Percentiles rank a stretch among this genome's conserved stretches.
Evolutionary conservation across 306 rosid genomes (phyloP).

Genomic region (Gynostemma pentaphyllum): DNA sequence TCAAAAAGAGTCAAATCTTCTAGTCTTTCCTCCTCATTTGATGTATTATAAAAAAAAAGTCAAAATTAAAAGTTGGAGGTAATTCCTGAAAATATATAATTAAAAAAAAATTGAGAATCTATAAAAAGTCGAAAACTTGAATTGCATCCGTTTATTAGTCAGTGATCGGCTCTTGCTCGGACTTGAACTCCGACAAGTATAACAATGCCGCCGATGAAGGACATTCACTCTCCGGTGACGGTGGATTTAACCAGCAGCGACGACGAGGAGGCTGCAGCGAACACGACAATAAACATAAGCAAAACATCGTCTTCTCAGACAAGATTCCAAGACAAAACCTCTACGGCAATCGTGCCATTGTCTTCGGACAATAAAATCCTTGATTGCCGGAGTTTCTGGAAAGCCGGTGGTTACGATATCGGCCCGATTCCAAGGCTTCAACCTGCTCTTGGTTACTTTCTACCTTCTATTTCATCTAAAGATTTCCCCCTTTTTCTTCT

Average conservation of each 20-base stretch:
- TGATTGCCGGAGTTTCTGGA: conserved; percentile 61
- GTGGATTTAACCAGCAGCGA: conserved; percentile 27
- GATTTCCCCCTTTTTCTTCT: neutral
- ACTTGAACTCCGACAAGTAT: neutral
- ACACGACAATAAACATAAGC: neutral
- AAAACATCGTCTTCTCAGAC: neutral
- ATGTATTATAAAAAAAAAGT: too few species aligned
- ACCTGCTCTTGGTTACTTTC: neutral
- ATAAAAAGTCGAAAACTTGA: neutral
- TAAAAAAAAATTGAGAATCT: neutral
- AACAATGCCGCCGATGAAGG: conserved; percentile 16
- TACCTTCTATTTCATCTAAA: neutral
- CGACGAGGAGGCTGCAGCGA: conserved; percentile 20
- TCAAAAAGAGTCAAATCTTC: too few species aligned
- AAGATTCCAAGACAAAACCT: conserved; percentile 10
- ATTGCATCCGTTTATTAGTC: neutral
- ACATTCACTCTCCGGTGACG: conserved; percentile 4
- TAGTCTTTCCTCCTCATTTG: too few species aligned
- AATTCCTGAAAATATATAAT: too few species aligned
- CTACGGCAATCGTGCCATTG: conserved; percentile 1
- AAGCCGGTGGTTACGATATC: conserved; percentile 60
- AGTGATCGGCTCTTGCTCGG: neutral
- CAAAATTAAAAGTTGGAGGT: too few species aligned
- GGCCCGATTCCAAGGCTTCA: conserved; percentile 23
- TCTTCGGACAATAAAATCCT: conserved; percentile 3